phyloP scores from a whole-genome alignment of 2,329 filamentous ascomycete genomes.

The Apiospora hydei region DNA sequence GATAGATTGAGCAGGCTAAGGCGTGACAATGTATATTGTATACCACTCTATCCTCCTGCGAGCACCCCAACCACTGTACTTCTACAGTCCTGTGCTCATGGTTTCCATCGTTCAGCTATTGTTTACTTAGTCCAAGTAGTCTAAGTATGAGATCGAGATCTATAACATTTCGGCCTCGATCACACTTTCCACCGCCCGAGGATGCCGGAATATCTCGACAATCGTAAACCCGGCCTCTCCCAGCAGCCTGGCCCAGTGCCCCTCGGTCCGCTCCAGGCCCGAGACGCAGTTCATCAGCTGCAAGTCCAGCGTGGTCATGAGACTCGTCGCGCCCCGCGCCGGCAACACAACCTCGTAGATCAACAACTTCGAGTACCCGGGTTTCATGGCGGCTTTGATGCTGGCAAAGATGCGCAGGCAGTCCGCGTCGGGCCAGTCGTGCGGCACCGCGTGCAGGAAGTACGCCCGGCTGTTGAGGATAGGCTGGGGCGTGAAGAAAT shows the following conservation, averaged over 20 bases:
- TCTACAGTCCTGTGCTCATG: too few relatives aligned
- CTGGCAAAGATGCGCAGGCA: conserved; percentile 43
- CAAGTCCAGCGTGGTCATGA: conserved; percentile 20
- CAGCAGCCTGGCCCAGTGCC: conserved; percentile 17
- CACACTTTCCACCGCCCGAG: conserved; percentile 24
- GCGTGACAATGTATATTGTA: too few relatives aligned
- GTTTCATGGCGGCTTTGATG: conserved; percentile 63
- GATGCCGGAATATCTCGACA: neutral
- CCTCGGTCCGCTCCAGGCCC: conserved; percentile 19
- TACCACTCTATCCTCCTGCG: too few relatives aligned
- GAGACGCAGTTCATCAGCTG: conserved; percentile 23
- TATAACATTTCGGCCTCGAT: too few relatives aligned
- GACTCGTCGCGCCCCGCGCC: conserved; percentile 4
- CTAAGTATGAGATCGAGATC: too few relatives aligned
- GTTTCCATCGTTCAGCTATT: too few relatives aligned
- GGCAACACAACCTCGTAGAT: conserved; percentile 35
- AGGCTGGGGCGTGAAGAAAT: conserved; percentile 45
- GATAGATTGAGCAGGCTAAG: too few relatives aligned
- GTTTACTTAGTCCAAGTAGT: too few relatives aligned
- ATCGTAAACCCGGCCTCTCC: conserved; percentile 12
- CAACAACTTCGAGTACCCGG: conserved; percentile 49
- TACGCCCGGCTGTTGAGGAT: conserved; percentile 41
- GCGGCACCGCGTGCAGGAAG: conserved; percentile 45
- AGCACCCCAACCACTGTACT: too few relatives aligned
- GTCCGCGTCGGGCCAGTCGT: conserved; percentile 48